Evolutionary conservation across 2,329 filamentous ascomycete species (phyloP), one percentile per base, ranked within the genome.

Genomic region (Verticillium dahliae): DNA sequence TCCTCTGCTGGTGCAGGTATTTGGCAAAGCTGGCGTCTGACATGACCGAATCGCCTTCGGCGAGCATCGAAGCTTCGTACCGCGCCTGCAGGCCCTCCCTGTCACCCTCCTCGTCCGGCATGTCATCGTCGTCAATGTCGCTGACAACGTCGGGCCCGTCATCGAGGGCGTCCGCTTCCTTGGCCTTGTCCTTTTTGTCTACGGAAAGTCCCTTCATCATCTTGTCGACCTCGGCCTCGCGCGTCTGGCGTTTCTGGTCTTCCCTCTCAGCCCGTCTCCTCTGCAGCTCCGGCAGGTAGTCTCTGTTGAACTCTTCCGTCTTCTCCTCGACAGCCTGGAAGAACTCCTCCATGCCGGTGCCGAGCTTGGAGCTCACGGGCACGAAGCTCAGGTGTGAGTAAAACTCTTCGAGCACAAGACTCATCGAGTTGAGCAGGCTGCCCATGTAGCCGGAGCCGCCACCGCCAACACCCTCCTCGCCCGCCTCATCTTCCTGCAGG

Each of bases 351-450:
- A 99, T 86, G 3, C 95, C 96, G 0, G 90, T 88, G 27, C 95
- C 95, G 0, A 94, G 91, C 85, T 97, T 94, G 7, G 92, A 90
- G 67, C 91, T 96, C 13, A 99, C 96, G 0, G 90, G 92, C 0
- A 99, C 94, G 9, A 99, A 91, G 70, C 87, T 96, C 38, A 99
- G 80, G 71, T 98, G 92, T 45, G 91, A 88, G 75, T 99, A 99
- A 72, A 99, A 99, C 73, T 99, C 95, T 70, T 99, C 95, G 38
- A 99, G 81, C 84, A 99, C 92, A 64, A 98, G 80, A 71, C 92
- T 97, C 95, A 99, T 99, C 71, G 92, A 97, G 81, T 97, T 98
- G 59, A 99, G 82, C 61, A 98, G 78, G 67, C 90, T 96, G 60
- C 91, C 90, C 95, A 99, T 98, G 78, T 99, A 99, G 14, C 95